Conservation (phyloP, 2,329 filamentous ascomycete species). For the Botrytis sinoallii region DNA sequence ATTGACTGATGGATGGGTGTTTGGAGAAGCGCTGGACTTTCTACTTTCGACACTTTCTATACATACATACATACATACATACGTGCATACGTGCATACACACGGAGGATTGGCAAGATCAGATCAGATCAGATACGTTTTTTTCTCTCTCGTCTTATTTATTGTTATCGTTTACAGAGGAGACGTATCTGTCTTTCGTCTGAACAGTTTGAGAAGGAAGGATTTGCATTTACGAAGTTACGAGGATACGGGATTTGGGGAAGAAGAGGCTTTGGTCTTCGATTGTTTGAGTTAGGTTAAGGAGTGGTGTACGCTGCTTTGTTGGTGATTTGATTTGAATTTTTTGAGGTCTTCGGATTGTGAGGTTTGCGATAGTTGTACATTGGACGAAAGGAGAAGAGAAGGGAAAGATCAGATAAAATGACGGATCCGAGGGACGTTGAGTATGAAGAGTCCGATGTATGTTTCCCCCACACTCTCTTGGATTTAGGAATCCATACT, state of each 20-base stretch:
- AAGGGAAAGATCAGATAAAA: not conserved
- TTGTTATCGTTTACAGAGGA: not conserved
- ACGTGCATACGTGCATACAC: not conserved
- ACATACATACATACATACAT: not conserved
- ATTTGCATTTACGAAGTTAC: not conserved
- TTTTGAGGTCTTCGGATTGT: not conserved
- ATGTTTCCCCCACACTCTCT: no score
- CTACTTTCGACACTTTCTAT: not conserved
- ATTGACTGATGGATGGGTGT: not conserved
- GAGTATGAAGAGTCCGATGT: not conserved
- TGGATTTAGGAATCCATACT: no score
- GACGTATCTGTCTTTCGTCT: not conserved
- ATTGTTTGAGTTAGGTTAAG: not conserved
- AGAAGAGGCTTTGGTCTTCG: not conserved
- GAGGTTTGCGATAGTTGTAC: not conserved
- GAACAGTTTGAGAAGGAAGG: not conserved
- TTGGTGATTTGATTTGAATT: not conserved
- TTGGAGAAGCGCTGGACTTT: conserved; percentile 5
- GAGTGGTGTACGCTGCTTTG: not conserved
- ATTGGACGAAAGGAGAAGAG: not conserved
- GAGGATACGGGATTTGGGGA: not conserved
- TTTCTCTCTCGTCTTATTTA: not conserved
- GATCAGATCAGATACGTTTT: not conserved
- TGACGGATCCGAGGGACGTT: conserved; percentile 21
- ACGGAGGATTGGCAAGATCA: not conserved